Percentiles rank a stretch among this genome's conserved stretches.
Evolutionary conservation across 2,329 filamentous ascomycete genomes (phyloP).

Genomic region (Aspergillus sp.): DNA sequence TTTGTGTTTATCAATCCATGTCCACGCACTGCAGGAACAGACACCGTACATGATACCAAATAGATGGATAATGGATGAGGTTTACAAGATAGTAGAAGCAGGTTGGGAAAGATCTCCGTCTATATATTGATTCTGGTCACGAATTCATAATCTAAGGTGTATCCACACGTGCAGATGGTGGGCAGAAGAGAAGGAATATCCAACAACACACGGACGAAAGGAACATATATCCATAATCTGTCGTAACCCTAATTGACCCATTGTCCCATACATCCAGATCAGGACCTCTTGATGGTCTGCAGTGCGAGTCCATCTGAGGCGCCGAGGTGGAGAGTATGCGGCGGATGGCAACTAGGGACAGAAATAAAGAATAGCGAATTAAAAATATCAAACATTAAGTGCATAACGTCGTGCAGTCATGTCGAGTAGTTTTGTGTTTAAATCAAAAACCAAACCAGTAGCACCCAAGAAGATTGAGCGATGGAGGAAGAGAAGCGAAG

Average conservation of each 20-base stretch:
- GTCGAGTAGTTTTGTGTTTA: conserved; percentile 24
- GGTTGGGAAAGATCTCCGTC: neutral
- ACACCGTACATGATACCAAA: neutral
- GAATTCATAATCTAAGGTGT: conserved; percentile 9
- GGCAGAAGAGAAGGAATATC: conserved; percentile 6
- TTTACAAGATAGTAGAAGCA: neutral
- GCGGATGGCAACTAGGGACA: neutral
- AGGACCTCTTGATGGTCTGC: neutral
- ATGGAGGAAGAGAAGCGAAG: conserved; percentile 6
- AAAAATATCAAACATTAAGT: conserved; percentile 24
- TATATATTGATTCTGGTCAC: conserved; percentile 1
- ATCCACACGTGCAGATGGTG: conserved; percentile 14
- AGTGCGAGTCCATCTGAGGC: neutral
- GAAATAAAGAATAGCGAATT: conserved; percentile 8
- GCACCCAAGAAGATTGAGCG: conserved; percentile 4
- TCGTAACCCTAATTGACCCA: conserved; percentile 14
- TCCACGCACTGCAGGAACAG: neutral
- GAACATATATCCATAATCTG: conserved; percentile 18
- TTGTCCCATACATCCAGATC: conserved; percentile 6
- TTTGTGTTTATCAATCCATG: too few relatives aligned
- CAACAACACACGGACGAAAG: conserved; percentile 5
- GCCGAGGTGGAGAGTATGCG: neutral
- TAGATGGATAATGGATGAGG: neutral
- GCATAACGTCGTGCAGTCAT: conserved; percentile 33
- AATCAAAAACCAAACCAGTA: conserved; percentile 18